Conservation (phyloP, 2,329 filamentous ascomycete species). For the Sarocladiaceae sp. region DNA sequence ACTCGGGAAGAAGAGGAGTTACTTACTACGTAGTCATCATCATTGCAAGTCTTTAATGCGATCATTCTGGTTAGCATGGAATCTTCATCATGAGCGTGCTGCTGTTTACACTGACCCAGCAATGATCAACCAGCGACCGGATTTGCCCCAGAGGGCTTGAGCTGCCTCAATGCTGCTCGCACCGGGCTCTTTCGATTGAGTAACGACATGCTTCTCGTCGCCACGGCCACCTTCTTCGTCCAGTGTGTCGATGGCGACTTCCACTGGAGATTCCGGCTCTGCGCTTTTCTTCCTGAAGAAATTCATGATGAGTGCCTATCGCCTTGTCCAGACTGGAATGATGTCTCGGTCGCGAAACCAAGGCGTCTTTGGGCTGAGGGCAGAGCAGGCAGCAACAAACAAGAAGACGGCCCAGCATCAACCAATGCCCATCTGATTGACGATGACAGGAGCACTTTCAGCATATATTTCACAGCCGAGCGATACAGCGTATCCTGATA, state of each 20-base stretch:
- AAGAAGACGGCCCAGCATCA: not conserved
- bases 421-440: not conserved
- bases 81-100: not conserved
- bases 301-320: not conserved
- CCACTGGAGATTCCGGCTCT: not conserved
- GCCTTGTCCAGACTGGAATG: too few species aligned
- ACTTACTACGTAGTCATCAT: conserved; percentile 4
- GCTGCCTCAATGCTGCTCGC: not conserved
- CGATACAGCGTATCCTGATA: too few species aligned
- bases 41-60: not conserved
- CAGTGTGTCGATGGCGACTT: not conserved
- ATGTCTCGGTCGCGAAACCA: not conserved
- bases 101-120: not conserved
- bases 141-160: not conserved
- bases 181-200: not conserved
- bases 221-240: not conserved
- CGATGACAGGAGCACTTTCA: too few species aligned
- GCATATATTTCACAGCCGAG: too few species aligned
- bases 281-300: not conserved
- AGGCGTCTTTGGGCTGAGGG: not conserved
- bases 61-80: not conserved
- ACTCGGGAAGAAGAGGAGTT: not conserved
- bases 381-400: not conserved
- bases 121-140: not conserved
- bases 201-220: not conserved